Conservation (phyloP, 148 eudicot species). For the Heliosperma pusillum region DNA sequence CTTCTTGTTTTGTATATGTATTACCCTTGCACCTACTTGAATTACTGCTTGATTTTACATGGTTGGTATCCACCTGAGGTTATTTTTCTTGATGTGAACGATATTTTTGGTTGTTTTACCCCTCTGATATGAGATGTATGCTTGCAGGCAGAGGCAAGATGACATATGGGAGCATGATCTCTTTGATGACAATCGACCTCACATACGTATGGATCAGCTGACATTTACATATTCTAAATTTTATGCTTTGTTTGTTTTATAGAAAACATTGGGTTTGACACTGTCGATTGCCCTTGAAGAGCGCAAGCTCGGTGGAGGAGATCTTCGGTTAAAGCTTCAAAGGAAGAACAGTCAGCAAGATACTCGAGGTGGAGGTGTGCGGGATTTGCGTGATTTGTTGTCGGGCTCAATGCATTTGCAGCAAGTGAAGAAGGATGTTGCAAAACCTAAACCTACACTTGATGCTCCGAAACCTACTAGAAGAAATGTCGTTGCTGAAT, state of each 20-base stretch:
- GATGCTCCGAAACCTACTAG: conserved; percentile 58
- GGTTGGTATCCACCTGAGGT: neutral
- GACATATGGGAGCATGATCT: conserved; percentile 96
- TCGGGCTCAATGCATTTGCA: conserved; percentile 59
- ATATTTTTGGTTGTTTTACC: neutral
- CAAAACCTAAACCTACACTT: conserved; percentile 48
- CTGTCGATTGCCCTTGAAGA: conserved; percentile 42
- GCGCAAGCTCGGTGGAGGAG: conserved; percentile 56
- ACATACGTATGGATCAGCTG: conserved; percentile 45
- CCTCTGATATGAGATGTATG: conserved; percentile 10
- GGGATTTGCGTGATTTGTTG: conserved; percentile 89
- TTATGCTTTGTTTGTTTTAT: conserved; percentile 21
- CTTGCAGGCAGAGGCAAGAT: conserved; percentile 78
- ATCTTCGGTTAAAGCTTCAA: conserved; percentile 87
- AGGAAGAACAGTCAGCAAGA: conserved; percentile 52
- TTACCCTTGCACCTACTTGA: neutral
- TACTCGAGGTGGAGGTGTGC: conserved; percentile 44
- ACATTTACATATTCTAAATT: conserved; percentile 17
- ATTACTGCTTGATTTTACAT: neutral
- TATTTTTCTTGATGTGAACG: neutral
- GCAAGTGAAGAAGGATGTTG: conserved; percentile 39
- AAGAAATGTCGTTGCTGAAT: conserved; percentile 60
- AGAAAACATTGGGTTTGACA: conserved; percentile 29
- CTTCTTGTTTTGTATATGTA: neutral
- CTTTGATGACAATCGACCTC: conserved; percentile 44